Conservation (phyloP, 2,329 filamentous ascomycete species). For the Monilinia laxa region DNA sequence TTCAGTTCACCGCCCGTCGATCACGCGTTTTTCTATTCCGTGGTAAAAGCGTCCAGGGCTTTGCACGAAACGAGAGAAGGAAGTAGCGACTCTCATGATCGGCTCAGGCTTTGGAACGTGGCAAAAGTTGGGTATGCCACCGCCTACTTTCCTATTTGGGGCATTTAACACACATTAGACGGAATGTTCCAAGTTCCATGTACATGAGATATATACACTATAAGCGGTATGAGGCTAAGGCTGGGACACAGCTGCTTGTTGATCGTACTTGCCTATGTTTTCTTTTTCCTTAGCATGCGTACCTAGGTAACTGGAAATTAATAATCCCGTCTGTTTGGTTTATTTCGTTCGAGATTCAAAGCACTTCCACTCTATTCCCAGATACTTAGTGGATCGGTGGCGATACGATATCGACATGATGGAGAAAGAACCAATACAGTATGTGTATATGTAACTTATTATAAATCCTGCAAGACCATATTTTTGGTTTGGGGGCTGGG, state of each 20-base stretch:
- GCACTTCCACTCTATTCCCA: not conserved
- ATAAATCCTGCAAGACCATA: constrained; percentile 6
- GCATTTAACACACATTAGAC: constrained; percentile 13
- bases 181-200: not conserved
- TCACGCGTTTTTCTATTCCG: not conserved
- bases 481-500: constrained; percentile 12
- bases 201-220: not conserved
- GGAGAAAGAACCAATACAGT: not conserved
- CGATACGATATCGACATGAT: not conserved
- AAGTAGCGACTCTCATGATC: not conserved
- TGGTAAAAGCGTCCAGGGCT: constrained; percentile 14
- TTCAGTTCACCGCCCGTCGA: constrained; percentile 18
- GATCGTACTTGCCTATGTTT: not conserved
- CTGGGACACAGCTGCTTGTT: not conserved
- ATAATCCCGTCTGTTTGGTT: not conserved
- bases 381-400: not conserved
- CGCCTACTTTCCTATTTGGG: constrained; percentile 4
- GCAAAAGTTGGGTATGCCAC: not conserved
- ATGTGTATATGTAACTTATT: not conserved
- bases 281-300: not conserved
- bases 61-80: not conserved
- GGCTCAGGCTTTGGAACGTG: not conserved
- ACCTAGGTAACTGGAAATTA: not conserved
- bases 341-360: not conserved
- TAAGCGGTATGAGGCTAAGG: not conserved